Evolutionary conservation across 306 rosid species (phyloP).

Genomic region (Quercus rubra): DNA sequence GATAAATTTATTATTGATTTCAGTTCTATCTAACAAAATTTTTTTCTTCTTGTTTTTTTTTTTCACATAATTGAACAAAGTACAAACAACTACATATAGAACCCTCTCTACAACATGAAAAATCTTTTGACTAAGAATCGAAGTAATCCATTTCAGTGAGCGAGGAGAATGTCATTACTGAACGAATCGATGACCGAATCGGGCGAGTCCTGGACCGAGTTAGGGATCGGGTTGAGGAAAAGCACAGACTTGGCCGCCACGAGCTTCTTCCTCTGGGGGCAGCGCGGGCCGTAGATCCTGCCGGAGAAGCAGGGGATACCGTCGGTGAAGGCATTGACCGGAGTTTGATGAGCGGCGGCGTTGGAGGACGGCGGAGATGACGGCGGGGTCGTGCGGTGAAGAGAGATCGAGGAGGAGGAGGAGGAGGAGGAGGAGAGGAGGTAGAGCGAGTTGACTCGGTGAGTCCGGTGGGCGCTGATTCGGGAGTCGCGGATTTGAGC

Average conservation of each 20-base stretch:
- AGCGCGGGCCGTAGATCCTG: conserved; percentile 56
- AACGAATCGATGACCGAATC: conserved; percentile 57
- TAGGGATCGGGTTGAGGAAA: conserved; percentile 29
- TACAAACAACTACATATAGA: conserved; percentile 25
- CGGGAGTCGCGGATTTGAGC: conserved; percentile 86
- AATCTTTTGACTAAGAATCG: neutral
- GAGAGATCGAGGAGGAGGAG: conserved; percentile 35
- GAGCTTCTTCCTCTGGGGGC: conserved; percentile 73
- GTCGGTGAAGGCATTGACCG: conserved; percentile 16
- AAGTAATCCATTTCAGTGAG: conserved; percentile 37
- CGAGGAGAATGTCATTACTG: conserved; percentile 45
- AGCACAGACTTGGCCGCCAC: conserved; percentile 56
- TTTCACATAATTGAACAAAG: neutral
- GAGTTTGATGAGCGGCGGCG: conserved; percentile 14
- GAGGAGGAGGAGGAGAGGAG: neutral
- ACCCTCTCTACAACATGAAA: conserved; percentile 33
- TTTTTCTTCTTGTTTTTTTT: neutral
- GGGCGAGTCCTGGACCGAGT: conserved; percentile 35
- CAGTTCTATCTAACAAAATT: conserved; percentile 27
- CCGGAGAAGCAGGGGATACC: conserved; percentile 50
- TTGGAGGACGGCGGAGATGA: conserved; percentile 16
- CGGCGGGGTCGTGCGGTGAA: conserved; percentile 25
- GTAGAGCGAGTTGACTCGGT: conserved; percentile 18
- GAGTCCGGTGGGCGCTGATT: conserved; percentile 59
- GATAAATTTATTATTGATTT: neutral